phyloP scores from a whole-genome alignment of 1,284 basidiomycete species.

The Fomitiporia mediterranea region DNA sequence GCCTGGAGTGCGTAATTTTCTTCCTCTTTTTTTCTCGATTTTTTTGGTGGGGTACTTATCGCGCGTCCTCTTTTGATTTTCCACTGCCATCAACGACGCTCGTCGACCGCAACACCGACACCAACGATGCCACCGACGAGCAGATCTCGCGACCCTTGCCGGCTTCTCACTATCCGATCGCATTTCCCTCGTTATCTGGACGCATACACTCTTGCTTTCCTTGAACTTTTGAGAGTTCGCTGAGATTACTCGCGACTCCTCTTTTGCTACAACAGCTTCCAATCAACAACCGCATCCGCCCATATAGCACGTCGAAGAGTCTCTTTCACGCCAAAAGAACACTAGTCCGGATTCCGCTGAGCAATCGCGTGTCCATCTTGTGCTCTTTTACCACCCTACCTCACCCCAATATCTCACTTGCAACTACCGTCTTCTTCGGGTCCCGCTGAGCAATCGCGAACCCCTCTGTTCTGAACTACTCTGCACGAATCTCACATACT shows the following conservation, averaged over 20 bases:
- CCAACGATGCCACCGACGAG: constrained; percentile 5
- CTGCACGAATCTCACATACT: constrained; percentile 4
- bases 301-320: constrained; percentile 22
- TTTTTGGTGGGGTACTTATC: constrained; percentile 6
- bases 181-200: constrained; percentile 21
- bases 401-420: constrained; percentile 16
- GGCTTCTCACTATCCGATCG: constrained; percentile 59
- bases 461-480: constrained; percentile 9
- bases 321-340: constrained; percentile 22
- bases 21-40: constrained; percentile 10
- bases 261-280: constrained; percentile 12
- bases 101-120: neutral
- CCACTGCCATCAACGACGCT: constrained; percentile 6
- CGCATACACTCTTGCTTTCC: neutral
- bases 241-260: constrained; percentile 21
- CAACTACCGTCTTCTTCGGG: constrained; percentile 31
- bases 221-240: neutral
- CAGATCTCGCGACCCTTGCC: constrained; percentile 95
- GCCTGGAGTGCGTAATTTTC: constrained; percentile 57
- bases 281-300: constrained; percentile 20
- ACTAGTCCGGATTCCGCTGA: constrained; percentile 24
- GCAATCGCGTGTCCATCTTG: constrained; percentile 20
- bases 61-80: constrained; percentile 2
- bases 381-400: constrained; percentile 6
- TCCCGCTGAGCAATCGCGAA: constrained; percentile 63